These are phyloP conservation scores for Microsporum audouinii DNA, from an alignment of 2,329 filamentous ascomycete species.

Conservation along the genomic window DNA sequence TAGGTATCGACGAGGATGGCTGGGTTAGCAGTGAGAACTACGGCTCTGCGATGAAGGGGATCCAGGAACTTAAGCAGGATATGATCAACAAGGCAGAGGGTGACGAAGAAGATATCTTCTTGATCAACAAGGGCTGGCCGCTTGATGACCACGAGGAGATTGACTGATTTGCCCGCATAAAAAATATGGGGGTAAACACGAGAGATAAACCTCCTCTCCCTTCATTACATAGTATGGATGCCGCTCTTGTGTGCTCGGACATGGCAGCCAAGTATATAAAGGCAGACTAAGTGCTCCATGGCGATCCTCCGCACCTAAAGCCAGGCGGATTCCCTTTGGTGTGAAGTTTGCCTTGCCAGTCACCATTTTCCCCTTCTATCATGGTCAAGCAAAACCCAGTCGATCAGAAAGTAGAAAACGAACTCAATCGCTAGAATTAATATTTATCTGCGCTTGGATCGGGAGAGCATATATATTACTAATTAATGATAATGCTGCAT, in stretches of 20 bases:
- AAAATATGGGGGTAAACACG: background rate
- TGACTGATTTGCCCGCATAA: background rate
- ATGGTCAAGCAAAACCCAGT: background rate
- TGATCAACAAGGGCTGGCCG: constrained; percentile 9
- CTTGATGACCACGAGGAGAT: constrained; percentile 12
- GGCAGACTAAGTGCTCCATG: background rate
- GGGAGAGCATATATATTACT: background rate
- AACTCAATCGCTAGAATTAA: no score
- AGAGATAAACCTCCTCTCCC: no score
- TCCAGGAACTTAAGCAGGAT: constrained; percentile 8
- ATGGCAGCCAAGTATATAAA: background rate
- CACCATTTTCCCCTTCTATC: background rate
- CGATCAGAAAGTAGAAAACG: background rate
- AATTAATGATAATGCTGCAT: background rate
- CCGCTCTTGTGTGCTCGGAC: background rate
- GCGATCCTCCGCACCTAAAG: background rate
- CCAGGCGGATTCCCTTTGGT: background rate
- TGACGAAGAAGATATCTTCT: constrained; percentile 10
- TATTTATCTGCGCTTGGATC: background rate
- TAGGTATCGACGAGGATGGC: constrained; percentile 12
- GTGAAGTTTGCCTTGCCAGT: background rate
- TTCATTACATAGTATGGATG: no score
- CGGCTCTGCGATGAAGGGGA: constrained; percentile 7
- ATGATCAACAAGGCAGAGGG: constrained; percentile 10
- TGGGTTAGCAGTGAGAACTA: constrained; percentile 13